Percentiles rank a stretch among this genome's conserved stretches.
phyloP scores from a whole-genome alignment of 805 yeast genomes.

The Helenozyma baotianmanensis region DNA sequence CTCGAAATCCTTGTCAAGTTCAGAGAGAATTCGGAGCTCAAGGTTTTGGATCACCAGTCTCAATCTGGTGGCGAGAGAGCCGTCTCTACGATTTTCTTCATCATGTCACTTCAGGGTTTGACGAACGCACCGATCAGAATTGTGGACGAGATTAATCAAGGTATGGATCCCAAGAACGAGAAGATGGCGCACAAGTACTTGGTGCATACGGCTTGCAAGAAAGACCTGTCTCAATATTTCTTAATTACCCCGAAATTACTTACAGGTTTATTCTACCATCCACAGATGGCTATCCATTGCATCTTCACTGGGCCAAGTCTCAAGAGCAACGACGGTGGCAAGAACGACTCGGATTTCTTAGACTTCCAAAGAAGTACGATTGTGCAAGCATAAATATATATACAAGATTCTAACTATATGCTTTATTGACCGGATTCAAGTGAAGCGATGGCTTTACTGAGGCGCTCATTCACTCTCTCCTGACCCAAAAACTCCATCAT shows the following conservation, averaged over 20 bases:
- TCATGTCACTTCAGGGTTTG: constrained; percentile 85
- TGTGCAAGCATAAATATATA: constrained; percentile 4
- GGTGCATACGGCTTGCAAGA: constrained; percentile 73
- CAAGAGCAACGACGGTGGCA: constrained; percentile 3
- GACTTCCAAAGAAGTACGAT: constrained; percentile 21
- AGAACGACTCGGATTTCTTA: constrained; percentile 22
- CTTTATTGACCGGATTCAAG: background rate
- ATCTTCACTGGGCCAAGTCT: constrained; percentile 45
- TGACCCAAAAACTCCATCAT: constrained; percentile 53
- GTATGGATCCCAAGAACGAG: constrained; percentile 95
- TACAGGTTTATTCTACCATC: constrained; percentile 71
- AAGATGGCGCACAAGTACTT: constrained; percentile 78
- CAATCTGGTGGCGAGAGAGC: constrained; percentile 99
- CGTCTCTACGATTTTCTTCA: constrained; percentile 84
- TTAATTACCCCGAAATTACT: constrained; percentile 89
- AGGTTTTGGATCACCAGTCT: constrained; percentile 73
- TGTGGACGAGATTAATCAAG: constrained; percentile 97
- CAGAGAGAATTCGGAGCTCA: constrained; percentile 68
- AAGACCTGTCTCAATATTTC: constrained; percentile 71
- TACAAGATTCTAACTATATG: background rate
- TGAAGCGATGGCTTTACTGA: constrained; percentile 7
- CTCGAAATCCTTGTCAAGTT: constrained; percentile 81
- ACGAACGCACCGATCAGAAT: constrained; percentile 89
- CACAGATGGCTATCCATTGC: constrained; percentile 80
- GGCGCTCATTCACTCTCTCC: constrained; percentile 6